phyloP scores from a whole-genome alignment of 2,329 filamentous ascomycete species.

The Pseudogymnoascus sp. region DNA sequence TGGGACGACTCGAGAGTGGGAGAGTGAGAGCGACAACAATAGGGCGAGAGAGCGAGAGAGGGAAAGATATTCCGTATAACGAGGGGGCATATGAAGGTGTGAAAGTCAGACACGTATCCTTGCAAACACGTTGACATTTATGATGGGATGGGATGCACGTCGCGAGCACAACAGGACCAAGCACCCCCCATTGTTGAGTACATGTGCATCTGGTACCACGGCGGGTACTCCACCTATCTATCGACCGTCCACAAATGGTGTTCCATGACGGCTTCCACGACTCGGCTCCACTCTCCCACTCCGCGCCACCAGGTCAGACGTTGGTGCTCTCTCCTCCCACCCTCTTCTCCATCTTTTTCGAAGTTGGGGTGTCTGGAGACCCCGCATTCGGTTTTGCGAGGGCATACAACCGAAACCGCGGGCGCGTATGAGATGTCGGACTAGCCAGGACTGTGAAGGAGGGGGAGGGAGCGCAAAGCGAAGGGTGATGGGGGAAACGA shows the following conservation, averaged over 20 bases:
- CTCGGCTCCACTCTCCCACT: constrained; percentile 3
- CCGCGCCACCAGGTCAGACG: background rate
- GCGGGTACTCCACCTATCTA: background rate
- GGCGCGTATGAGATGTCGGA: background rate
- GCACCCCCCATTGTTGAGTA: background rate
- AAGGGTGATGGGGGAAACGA: background rate
- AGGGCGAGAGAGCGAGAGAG: background rate
- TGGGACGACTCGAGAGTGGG: background rate
- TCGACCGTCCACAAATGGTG: constrained; percentile 1
- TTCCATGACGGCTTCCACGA: constrained; percentile 3
- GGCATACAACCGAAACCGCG: constrained; percentile 7
- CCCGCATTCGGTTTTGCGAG: background rate
- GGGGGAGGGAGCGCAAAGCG: background rate
- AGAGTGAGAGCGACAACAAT: background rate
- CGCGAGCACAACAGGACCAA: background rate
- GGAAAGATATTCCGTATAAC: background rate
- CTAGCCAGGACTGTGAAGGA: background rate
- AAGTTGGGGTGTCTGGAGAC: constrained; percentile 2
- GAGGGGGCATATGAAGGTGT: background rate
- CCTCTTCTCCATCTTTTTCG: constrained; percentile 3
- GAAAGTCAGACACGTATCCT: constrained; percentile 2
- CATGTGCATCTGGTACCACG: background rate
- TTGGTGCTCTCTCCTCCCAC: background rate
- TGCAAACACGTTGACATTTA: constrained; percentile 5
- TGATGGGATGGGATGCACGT: background rate